Base-by-base conservation (phyloP, 495 filamentous ascomycete genomes). In the Xylaria cubensis region DNA sequence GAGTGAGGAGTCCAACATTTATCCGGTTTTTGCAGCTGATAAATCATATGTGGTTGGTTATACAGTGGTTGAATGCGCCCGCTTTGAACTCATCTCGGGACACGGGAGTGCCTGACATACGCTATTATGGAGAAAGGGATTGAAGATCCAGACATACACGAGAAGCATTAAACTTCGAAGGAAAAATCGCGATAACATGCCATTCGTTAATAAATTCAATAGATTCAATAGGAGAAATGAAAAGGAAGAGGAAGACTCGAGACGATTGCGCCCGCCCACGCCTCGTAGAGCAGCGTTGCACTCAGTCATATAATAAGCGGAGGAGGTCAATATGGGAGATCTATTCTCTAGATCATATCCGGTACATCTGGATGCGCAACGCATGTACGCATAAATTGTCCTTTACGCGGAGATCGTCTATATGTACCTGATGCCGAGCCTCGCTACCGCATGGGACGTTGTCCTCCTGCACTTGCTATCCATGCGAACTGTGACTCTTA, bases 341-440 rank as follows among this genome's bases (percentile, higher is more conserved):
- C 48, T 67, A 36, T 56, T 6, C 50, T 67, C 50, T 51, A 34
- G 50, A 67, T 29, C n/a, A 4, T 12, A 12, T 19, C 32, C 65
- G 65, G 65, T 29, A 67, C 21, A 67, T 67, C 29, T 4, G 24
- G 13, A 55, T 67, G n/a, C 50, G 42, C 32, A 44, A 44, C 36
- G 36, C 50, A 42, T 26, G 26, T 36, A 4, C 46, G 17, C 24
- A 17, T 66, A 32, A 17, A 56, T 56, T 56, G 13, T 17, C 58
- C 32, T 61, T 10, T 61, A 61, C 58, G 29, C 13, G 19, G 53
- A 50, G 64, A 39, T 67, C 65, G 21, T 44, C 50, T 67, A 67
- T 67, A 67, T 67, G 65, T 67, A 67, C 34, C 34, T 56, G 65
- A 44, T 44, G 65, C 50, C 65, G 65, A 67, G 65, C 32, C 58